Conservation (phyloP, 2,329 filamentous ascomycete genomes). For the Clathrospora elynae region DNA sequence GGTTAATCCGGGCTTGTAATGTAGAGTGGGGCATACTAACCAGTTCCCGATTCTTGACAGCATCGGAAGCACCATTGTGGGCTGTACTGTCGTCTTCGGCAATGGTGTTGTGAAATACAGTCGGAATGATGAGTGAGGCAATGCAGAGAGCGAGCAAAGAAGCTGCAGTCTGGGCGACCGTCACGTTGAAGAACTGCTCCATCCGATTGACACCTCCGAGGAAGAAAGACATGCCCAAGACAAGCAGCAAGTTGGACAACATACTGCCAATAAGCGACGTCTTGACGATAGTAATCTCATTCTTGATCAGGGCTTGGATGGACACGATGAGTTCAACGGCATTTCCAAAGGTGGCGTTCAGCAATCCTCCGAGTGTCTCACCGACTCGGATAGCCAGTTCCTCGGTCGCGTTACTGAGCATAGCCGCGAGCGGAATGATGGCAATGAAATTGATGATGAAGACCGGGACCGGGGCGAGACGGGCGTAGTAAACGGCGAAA, state of each 20-base stretch:
- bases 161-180: constrained; percentile 86
- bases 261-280: constrained; percentile 92
- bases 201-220: constrained; percentile 77
- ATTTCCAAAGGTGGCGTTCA: constrained; percentile 92
- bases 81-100: constrained; percentile 27
- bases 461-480: constrained; percentile 50
- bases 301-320: constrained; percentile 76
- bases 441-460: constrained; percentile 94
- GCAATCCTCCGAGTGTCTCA: constrained; percentile 82
- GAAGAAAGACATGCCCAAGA: constrained; percentile 93
- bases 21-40: too few species aligned
- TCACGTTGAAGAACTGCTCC: constrained; percentile 90
- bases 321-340: constrained; percentile 89
- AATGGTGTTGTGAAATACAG: constrained; percentile 66
- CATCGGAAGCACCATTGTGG: constrained; percentile 25
- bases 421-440: constrained; percentile 85
- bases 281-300: constrained; percentile 83
- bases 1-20: too few species aligned
- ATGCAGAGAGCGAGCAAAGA: constrained; percentile 80
- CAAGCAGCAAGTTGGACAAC: constrained; percentile 84
- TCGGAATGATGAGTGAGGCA: constrained; percentile 84
- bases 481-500: constrained; percentile 70
- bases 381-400: constrained; percentile 79
- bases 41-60: constrained; percentile 40
- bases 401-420: constrained; percentile 87